Evolutionary conservation across 108 stramenopile genomes (phyloP).

Genomic region (Conticribra weissflogii): DNA sequence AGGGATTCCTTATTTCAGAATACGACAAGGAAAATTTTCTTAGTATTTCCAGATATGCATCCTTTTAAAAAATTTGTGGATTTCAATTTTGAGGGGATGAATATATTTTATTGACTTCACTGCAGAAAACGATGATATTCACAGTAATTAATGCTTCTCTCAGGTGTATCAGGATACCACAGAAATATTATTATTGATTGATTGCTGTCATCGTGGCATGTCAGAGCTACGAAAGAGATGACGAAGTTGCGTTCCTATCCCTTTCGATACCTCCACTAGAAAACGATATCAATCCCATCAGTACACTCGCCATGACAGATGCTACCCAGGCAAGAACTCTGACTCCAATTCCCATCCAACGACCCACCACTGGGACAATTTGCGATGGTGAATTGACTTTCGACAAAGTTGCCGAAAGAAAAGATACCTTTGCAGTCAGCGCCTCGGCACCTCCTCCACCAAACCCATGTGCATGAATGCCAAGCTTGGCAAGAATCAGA

Average conservation of each 20-base stretch:
- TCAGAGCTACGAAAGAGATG: too few relatives aligned
- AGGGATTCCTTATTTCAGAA: too few relatives aligned
- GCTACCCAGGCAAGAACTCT: slow-evolving; percentile 22
- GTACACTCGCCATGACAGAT: slow-evolving; percentile 21
- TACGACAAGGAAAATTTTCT: too few relatives aligned
- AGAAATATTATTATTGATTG: too few relatives aligned
- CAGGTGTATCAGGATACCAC: too few relatives aligned
- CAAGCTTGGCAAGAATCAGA: neutral
- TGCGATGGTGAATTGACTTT: neutral
- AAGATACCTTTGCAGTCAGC: neutral
- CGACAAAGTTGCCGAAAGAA: neutral
- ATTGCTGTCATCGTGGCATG: too few relatives aligned
- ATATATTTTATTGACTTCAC: too few relatives aligned
- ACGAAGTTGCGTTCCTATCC: slow-evolving; percentile 11
- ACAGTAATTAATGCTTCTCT: too few relatives aligned
- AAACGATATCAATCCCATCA: slow-evolving; percentile 19
- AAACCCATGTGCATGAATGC: neutral
- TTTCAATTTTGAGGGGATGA: too few relatives aligned
- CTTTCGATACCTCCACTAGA: slow-evolving; percentile 41
- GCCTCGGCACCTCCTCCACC: neutral
- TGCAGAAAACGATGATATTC: too few relatives aligned
- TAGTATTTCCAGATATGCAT: too few relatives aligned
- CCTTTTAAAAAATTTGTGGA: too few relatives aligned
- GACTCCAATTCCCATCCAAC: neutral
- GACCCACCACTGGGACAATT: neutral